Base-by-base conservation (phyloP, 257 asterid genomes). In the Nemophila menziesii region DNA sequence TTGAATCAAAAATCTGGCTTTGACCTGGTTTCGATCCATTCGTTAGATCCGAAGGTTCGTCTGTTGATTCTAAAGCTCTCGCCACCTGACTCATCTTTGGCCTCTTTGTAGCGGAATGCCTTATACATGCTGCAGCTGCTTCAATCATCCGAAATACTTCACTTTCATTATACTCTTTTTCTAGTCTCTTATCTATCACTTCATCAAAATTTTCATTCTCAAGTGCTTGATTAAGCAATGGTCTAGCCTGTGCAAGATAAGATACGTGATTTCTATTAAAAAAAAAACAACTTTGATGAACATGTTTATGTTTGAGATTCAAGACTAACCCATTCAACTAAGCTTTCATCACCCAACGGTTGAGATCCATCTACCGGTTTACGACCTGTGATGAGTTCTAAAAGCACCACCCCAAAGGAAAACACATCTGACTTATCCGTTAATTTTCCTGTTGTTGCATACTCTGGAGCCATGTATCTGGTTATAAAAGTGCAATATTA, bases 391-490 rank as follows among this genome's bases (percentile, higher is more conserved):
- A 84, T 80, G 60, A 84, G 83, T 71, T 84, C 95, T 70, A 84
- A 72, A 56, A 84, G 92, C 60, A 80, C 95, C 42, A 80, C 87
- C 3, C 93, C 95, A 49, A 70, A 84, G 44, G 95, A 84, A 54
- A 29, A 84, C 12, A 84, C 92, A 55, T 84, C 95, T 16, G 93
- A 84, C 49, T 84, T 84, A 62, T 80, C 93, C 1, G 87, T 80
- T 53, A 84, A 73, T 75, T 84, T 84, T 46, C 95, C 95, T 15
- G 73, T 72, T 54, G 93, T 75, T 48, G 95, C 95, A 61, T 80
- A 85, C 66, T 85, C 93, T 0, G 93, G 93, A 20, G 93, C 80
- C 92, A 85, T 68, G 77, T 85, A 85, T 53, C 93, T 80, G 80
- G 57, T 57, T 54, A 52, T 56, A 29, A 5, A 29, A 29, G 5